Conservation (phyloP, 306 rosid species). For the Quercus agrifolia region DNA sequence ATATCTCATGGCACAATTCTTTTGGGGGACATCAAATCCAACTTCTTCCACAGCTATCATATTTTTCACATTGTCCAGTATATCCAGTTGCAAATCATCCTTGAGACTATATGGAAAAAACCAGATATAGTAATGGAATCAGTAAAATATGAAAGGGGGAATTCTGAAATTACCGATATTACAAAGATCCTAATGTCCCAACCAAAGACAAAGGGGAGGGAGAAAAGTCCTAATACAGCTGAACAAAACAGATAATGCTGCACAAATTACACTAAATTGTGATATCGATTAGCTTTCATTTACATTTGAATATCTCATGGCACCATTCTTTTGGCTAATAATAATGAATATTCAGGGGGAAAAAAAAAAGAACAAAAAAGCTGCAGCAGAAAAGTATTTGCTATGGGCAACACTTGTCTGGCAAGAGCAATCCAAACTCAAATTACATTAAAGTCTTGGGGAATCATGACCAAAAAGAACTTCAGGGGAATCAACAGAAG, state of each 20-base stretch:
- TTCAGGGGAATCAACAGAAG: neutral
- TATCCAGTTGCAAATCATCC: constrained; percentile 13
- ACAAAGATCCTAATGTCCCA: neutral
- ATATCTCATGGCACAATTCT: neutral
- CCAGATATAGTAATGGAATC: neutral
- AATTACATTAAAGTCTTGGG: neutral
- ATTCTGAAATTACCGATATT: neutral
- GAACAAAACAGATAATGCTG: neutral
- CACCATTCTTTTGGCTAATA: neutral
- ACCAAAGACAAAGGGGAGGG: neutral
- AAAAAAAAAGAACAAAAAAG: neutral
- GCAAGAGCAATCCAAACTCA: neutral
- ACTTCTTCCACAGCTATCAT: constrained; percentile 14
- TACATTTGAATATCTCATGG: neutral
- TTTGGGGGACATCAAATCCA: constrained; percentile 16
- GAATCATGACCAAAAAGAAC: too few species aligned
- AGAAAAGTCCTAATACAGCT: neutral
- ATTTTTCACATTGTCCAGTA: neutral
- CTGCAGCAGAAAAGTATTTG: neutral
- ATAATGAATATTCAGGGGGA: neutral
- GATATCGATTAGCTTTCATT: neutral
- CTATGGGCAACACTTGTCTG: neutral
- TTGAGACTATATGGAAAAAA: neutral
- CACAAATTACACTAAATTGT: neutral
- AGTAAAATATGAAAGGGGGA: neutral